Evolutionary conservation across 1,284 basidiomycete species (phyloP), one percentile per base, ranked within the genome.

Genomic region (Mycena sp.): DNA sequence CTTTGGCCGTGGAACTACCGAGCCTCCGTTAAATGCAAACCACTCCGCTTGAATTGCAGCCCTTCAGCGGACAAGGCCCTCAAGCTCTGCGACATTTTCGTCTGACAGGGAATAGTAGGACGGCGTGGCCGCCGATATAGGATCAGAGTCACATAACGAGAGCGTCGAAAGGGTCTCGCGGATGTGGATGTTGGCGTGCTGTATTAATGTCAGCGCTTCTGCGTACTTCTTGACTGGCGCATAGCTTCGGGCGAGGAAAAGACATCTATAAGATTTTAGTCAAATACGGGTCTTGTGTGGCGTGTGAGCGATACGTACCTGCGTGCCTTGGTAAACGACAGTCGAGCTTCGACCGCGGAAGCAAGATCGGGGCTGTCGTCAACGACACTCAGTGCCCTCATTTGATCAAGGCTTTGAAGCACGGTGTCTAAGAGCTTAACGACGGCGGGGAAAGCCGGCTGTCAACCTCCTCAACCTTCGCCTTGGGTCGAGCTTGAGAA

Each of bases 391-490:
- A 97, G 80, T 10, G 86, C 86, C 21, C 93, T 85, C 85, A 96
- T 91, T 74, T 94, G 93, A 54, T 86, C 86, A 44, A 96, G 80
- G 71, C 89, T 91, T 77, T 96, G 94, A 12, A 96, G 76, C 29
- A 95, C 85, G 2, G 92, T 90, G 75, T 96, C 94, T 51, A 95
- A 86, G 1, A 96, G 81, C 77, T 96, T 97, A 75, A 97, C 90
- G 6, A 96, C 81, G 1, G 92, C 94, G 12, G 94, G 93, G 71
- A 90, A 6, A 93, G 78, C 45, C 92, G 83, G 57, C 82, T 77
- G 71, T 91, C 90, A 55, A 92, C 83, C 68, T 84, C 74, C 69
- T 83, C 81, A 67, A 77, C 80, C 69, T 78, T 85, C 65, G 72
- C 74, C 69, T 78, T 86, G 69, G 72, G 72, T 28, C 30, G 79